Evolutionary conservation across 108 stramenopile species (phyloP).

Genomic region (Aurantiochytrium sp.): DNA sequence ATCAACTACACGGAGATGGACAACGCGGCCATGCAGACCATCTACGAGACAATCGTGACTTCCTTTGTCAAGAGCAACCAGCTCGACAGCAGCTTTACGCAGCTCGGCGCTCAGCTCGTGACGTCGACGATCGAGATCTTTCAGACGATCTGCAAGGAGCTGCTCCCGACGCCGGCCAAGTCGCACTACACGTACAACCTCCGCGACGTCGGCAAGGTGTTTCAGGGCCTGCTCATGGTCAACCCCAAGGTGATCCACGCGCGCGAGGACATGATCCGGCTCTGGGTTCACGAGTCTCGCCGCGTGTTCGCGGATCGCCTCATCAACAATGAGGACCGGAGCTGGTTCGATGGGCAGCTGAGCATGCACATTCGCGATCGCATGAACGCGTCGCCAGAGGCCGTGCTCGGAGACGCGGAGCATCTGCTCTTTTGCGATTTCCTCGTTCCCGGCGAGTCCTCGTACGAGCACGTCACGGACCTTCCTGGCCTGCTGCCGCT

Average conservation of each 20-base stretch:
- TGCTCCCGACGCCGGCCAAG: constrained; percentile 60
- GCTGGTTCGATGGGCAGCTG: constrained; percentile 51
- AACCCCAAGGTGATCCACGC: constrained; percentile 36
- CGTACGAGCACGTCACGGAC: constrained; percentile 53
- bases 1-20: constrained; percentile 64
- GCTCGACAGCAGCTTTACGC: constrained; percentile 40
- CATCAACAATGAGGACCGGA: constrained; percentile 52
- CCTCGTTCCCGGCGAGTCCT: constrained; percentile 45
- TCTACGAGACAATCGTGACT: constrained; percentile 59
- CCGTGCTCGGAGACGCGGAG: not conserved
- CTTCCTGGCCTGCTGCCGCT: constrained; percentile 45
- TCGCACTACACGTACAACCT: constrained; percentile 73
- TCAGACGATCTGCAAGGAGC: constrained; percentile 49
- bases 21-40: constrained; percentile 52
- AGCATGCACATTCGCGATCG: not conserved
- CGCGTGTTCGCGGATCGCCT: constrained; percentile 64
- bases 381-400: not conserved
- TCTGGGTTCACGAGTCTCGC: constrained; percentile 63
- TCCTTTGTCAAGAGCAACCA: constrained; percentile 44
- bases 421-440: constrained; percentile 60
- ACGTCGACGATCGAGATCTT: constrained; percentile 51
- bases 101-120: constrained; percentile 37
- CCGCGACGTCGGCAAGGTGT: constrained; percentile 65
- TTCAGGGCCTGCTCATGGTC: constrained; percentile 64
- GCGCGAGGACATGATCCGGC: constrained; percentile 48